Conservation (phyloP, 164 flowering plant species). For the Dillenia turbinata region DNA sequence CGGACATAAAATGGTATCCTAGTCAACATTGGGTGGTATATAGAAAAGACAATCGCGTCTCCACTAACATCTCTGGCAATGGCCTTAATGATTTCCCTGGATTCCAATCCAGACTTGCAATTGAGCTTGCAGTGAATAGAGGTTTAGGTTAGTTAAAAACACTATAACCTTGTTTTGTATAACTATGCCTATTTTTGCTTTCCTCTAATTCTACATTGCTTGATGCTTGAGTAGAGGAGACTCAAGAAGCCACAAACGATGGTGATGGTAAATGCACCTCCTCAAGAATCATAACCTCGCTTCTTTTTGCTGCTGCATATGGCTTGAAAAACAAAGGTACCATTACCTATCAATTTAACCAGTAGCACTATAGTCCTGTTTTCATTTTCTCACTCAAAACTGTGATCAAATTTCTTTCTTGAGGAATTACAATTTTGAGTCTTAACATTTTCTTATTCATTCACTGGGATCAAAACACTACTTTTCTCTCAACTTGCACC, state of each 20-base stretch:
- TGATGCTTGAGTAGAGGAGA: conserved; percentile 39
- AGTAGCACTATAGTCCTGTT: too few relatives aligned
- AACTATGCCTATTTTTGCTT: not conserved
- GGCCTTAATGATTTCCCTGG: conserved; percentile 32
- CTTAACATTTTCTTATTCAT: too few relatives aligned
- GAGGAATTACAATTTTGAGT: too few relatives aligned
- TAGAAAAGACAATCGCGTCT: conserved; percentile 50
- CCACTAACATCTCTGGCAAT: conserved; percentile 35
- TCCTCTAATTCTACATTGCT: not conserved
- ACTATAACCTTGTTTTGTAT: not conserved
- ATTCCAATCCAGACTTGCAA: conserved; percentile 19
- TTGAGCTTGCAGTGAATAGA: conserved; percentile 28
- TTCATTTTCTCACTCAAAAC: too few relatives aligned
- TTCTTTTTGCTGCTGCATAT: conserved; percentile 9
- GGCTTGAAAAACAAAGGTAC: conserved; percentile 43
- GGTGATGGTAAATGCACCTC: conserved; percentile 43
- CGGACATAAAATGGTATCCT: conserved; percentile 10
- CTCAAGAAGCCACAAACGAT: conserved; percentile 29
- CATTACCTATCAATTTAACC: too few relatives aligned
- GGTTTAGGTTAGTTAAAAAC: conserved; percentile 26
- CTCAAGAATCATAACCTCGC: conserved; percentile 17
- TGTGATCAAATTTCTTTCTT: too few relatives aligned
- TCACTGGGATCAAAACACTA: too few relatives aligned
- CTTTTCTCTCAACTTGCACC: too few relatives aligned
- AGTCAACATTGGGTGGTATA: conserved; percentile 44